Conservation (phyloP, 2,329 filamentous ascomycete species). For the Microsporum canis region DNA sequence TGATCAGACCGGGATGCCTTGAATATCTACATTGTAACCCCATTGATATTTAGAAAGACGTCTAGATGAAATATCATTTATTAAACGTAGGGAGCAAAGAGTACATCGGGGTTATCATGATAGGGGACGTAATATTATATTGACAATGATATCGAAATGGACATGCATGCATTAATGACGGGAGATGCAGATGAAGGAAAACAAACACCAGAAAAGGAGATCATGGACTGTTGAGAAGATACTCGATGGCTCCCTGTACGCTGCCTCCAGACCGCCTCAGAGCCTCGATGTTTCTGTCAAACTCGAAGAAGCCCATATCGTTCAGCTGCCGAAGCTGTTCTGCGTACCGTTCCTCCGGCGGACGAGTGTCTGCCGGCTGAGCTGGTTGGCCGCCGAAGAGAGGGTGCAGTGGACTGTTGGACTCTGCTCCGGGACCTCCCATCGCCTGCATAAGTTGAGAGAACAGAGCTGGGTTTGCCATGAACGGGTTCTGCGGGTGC, state of each 20-base stretch:
- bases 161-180: not conserved
- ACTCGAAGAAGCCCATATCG: slow-evolving; percentile 98
- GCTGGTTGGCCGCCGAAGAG: slow-evolving; percentile 32
- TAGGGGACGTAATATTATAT: not conserved
- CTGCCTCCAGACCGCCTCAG: slow-evolving; percentile 81
- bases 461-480: slow-evolving; percentile 50
- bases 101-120: not conserved
- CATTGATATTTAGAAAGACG: not conserved
- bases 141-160: not conserved
- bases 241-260: slow-evolving; percentile 62
- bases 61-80: not conserved
- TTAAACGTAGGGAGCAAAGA: not conserved
- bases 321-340: slow-evolving; percentile 86
- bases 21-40: not conserved
- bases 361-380: slow-evolving; percentile 62
- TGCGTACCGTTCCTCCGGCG: slow-evolving; percentile 87
- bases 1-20: not conserved
- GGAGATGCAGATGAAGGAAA: not conserved
- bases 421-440: slow-evolving; percentile 23
- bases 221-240: slow-evolving; percentile 28
- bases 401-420: slow-evolving; percentile 28
- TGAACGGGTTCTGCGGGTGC: slow-evolving; percentile 43
- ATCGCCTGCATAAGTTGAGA: slow-evolving; percentile 45
- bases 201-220: not conserved
- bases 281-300: slow-evolving; percentile 82